A percentile compares a stretch with the other conserved stretches of the same genome.
These are phyloP conservation scores for Hemerocallis citrina DNA, from an alignment of 106 monocot species.

Conservation along the genomic window DNA sequence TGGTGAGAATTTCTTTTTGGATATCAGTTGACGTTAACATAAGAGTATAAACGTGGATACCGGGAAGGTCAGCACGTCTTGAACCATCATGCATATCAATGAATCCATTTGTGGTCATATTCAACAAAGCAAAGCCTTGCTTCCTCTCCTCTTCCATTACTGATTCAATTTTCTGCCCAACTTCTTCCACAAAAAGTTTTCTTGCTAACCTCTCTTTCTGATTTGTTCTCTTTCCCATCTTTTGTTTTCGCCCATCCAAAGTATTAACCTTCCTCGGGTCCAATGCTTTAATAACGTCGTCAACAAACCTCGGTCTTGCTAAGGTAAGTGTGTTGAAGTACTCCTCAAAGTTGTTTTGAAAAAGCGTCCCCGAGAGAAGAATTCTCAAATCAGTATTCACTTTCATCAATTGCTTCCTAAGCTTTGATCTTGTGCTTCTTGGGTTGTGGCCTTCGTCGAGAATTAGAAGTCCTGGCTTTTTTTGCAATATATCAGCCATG, in stretches of 20 bases:
- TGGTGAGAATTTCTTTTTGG: constrained; percentile 37
- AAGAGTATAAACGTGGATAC: constrained; percentile 50
- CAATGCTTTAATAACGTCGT: constrained; percentile 34
- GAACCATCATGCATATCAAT: constrained; percentile 44
- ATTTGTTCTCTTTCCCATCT: constrained; percentile 16
- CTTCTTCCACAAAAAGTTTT: constrained; percentile 54
- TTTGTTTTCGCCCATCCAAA: constrained; percentile 7
- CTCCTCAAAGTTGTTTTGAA: constrained; percentile 85
- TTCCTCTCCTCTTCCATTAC: constrained; percentile 23
- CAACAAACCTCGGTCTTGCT: constrained; percentile 51
- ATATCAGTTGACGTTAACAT: constrained; percentile 31
- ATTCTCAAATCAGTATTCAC: constrained; percentile 58
- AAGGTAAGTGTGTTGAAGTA: constrained; percentile 71
- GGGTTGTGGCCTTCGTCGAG: constrained; percentile 85
- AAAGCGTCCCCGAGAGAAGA: constrained; percentile 65
- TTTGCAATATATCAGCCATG: constrained; percentile 38
- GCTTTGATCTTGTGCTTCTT: constrained; percentile 59
- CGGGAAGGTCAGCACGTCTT: constrained; percentile 40
- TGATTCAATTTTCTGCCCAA: constrained; percentile 61
- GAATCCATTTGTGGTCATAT: constrained; percentile 36
- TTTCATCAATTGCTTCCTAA: constrained; percentile 56
- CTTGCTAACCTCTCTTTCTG: constrained; percentile 41
- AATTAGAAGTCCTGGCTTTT: constrained; percentile 56
- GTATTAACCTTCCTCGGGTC: constrained; percentile 9
- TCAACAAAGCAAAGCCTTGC: constrained; percentile 43